Evolutionary conservation across 2,329 filamentous ascomycete genomes (phyloP), one percentile per base, ranked within the genome.

Genomic region (Scortechinia acanthostroma): DNA sequence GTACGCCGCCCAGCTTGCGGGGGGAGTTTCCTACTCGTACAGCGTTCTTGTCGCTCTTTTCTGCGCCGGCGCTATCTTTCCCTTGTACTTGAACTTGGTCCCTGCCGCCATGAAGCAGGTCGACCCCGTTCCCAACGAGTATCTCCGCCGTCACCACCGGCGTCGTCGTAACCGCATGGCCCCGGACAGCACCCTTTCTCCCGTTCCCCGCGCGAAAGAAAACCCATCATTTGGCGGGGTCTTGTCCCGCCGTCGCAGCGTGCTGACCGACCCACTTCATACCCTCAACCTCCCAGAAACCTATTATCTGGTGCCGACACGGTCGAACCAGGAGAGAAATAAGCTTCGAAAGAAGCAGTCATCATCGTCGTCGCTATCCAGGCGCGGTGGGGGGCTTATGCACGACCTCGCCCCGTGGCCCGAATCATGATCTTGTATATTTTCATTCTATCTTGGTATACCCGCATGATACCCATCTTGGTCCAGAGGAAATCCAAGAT

Each of bases 21-120:
- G 25, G 10, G 25, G 25, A 10, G 54, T 65, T 1, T 60, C 63
- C 16, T 76, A 70, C 47, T 73, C 73, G 0, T 74, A 73, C 49
- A 69, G 69, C 45, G 70, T 82, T 14, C 64, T 74, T 3, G 60
- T 76, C 13, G 74, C 74, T 0, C 62, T 69, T 1, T 80, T 72
- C 46, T 64, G 65, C 1, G 68, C 63, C 4, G 76, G 74, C 1
- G 58, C 65, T 4, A 50, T 80, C 3, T 74, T 78, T 51, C 72
- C 77, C 0, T 40, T 80, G 3, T 77, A 74, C 54, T 62, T 80
- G 45, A 76, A 74, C 47, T 28, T 66, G 1, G 57, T 70, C 17
- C 66, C 68, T 1, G 61, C 63, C 2, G 71, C 71, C 19, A 65
- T 68, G 49, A 60, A 60, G 43, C 66, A 80, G 43, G 70, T 76